Evolutionary conservation across 225 moss, liverwort and hornwort genomes (phyloP), one percentile per base, ranked within the genome.

Genomic region (Sphagnum contortum): DNA sequence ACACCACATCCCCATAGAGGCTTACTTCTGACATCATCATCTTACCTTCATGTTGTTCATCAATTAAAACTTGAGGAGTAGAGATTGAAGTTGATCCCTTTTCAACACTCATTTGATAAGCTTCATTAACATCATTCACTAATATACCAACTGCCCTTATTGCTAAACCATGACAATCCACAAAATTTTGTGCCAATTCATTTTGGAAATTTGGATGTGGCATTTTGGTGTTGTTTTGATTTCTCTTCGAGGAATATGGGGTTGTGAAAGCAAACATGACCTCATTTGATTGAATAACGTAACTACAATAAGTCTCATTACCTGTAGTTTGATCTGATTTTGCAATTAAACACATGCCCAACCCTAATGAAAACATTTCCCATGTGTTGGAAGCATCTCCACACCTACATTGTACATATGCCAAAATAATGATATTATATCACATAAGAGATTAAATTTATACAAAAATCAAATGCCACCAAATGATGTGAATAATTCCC

Each of bases 301-400:
- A 98, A 73, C 91, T 91, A 73, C 89, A 89, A 50, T 89, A 93
- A 0, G 87, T 91, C 71, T 93, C 91, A 45, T 98, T 98, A n/a
- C 98, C 91, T 2, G 93, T 98, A 4, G 81, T 91, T 60, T 93
- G 98, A 60, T 98, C 98, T 44, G 91, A 93, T 64, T 93, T 93
- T 3, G 86, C 98, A 4, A 98, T 93, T 1, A 98, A 83, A 68
- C 88, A 85, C 98, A 98, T 91, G 44, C 98, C 98, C 70, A 98
- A 80, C 59, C 98, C 98, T 93, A 93, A 93, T 46, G 91, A 69
- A 67, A 98, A 93, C 61, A 93, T 83, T 8, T 90, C 75, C 89
- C 89, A 98, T 1, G 93, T 80, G 61, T 93, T 98, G 48, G 87
- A 87, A 45, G 98, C 98, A 78, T 98, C 98, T 29, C 91, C 98